Evolutionary conservation across 1,284 basidiomycete genomes (phyloP), one percentile per base, ranked within the genome.

Genomic region (Apiotrichum montevideense): DNA sequence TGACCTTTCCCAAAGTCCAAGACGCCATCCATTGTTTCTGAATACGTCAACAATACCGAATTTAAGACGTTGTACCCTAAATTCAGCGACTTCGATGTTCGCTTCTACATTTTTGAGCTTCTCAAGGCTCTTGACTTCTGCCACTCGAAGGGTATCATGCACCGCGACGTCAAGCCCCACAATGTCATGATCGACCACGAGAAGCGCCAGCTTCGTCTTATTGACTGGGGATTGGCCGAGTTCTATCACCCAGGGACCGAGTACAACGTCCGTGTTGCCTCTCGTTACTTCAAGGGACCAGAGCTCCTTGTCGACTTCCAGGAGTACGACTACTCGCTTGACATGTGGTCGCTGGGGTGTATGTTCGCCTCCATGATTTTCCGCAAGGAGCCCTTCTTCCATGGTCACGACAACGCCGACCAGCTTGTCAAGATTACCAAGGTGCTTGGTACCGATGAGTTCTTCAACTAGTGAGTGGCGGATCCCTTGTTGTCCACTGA

Each of bases 301-400:
- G 95, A 98, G 75, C 81, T 98, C 56, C 81, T 98, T 49, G 94
- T 98, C 61, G 96, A 98, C 75, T 98, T 96, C 80, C 93, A 97
- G 75, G 92, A 96, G 76, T 98, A 96, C 70, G 94, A 96, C 76
- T 95, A 96, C 73, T 90, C 87, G 74, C 76, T 94, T 64, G 95
- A 98, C 76, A 92, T 98, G 90, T 98, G 95, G 95, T 93, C 90
- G 77, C 85, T 91, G 68, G 95, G 95, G 5, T 98, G 95, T 77
- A 98, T 97, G 91, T 97, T 97, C 75, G 92, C 92, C 11, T 91
- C 88, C n/a, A 96, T 98, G 92, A 98, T 98, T 72, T 98, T 98
- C 84, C 85, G 95, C 66, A 98, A 98, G 78, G 95, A 98, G 73
- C 95, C 95, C n/a, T 96, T 98, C 81, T 98, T 98, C 84, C 95